These are phyloP conservation scores for Tilletia setariae DNA, from an alignment of 1,284 basidiomycete species.

Conservation along the genomic window DNA sequence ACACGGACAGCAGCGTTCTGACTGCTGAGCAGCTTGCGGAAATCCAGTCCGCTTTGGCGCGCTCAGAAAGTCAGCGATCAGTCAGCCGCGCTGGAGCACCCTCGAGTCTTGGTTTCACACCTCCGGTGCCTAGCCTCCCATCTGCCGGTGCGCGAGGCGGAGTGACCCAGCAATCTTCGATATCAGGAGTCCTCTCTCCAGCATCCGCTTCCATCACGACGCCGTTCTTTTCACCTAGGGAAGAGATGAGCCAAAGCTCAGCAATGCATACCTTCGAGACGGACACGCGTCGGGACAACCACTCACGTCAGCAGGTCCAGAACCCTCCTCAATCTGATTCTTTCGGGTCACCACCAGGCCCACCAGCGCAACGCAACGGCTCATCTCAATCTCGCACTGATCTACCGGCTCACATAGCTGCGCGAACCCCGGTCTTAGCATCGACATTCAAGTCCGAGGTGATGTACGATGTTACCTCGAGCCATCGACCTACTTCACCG, in stretches of 20 bases:
- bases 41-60: conserved; percentile 35
- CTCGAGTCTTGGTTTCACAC: not conserved
- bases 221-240: not conserved
- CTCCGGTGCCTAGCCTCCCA: not conserved
- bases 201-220: not conserved
- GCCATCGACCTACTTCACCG: conserved; percentile 45
- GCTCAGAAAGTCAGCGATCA: conserved; percentile 27
- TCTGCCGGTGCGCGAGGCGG: not conserved
- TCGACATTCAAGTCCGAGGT: conserved; percentile 25
- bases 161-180: not conserved
- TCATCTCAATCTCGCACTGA: not conserved
- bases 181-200: not conserved
- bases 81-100: conserved; percentile 7
- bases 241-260: not conserved
- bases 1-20: conserved; percentile 14
- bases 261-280: not conserved
- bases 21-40: conserved; percentile 38
- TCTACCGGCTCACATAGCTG: not conserved
- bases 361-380: not conserved
- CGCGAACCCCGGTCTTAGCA: conserved; percentile 2
- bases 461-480: conserved; percentile 48
- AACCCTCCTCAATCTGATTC: not conserved
- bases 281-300: not conserved
- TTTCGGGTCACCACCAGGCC: not conserved
- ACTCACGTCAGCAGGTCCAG: not conserved